Conservation (phyloP, 805 yeast species). For the Saccharomyces jurei region DNA sequence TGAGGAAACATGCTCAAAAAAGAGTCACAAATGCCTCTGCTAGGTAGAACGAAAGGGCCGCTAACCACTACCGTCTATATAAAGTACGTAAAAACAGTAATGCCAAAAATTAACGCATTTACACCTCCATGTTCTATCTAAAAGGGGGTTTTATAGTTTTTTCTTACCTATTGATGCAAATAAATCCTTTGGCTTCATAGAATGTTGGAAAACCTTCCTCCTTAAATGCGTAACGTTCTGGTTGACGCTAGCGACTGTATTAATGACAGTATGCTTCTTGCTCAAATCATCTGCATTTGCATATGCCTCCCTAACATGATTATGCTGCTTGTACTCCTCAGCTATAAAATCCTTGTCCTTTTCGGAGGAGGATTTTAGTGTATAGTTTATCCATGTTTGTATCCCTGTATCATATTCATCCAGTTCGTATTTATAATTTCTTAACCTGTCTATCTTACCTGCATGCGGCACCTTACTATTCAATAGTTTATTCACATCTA, state of each 20-base stretch:
- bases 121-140: neutral
- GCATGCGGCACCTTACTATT: slow-evolving; percentile 16
- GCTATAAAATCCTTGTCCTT: slow-evolving; percentile 27
- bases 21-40: slow-evolving; percentile 38
- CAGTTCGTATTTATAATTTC: slow-evolving; percentile 32
- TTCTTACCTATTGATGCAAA: slow-evolving; percentile 48
- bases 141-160: slow-evolving; percentile 29
- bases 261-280: slow-evolving; percentile 32
- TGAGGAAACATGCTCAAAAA: slow-evolving; percentile 64
- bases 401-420: slow-evolving; percentile 46
- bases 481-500: slow-evolving; percentile 35
- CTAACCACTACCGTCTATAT: neutral
- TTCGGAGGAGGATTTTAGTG: slow-evolving; percentile 24
- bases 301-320: slow-evolving; percentile 57
- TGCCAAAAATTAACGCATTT: neutral
- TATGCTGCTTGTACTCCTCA: slow-evolving; percentile 36
- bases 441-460: slow-evolving; percentile 21
- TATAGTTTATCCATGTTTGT: slow-evolving; percentile 43
- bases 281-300: slow-evolving; percentile 47
- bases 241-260: slow-evolving; percentile 35
- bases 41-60: slow-evolving; percentile 3
- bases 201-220: slow-evolving; percentile 42
- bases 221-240: slow-evolving; percentile 45
- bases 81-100: neutral
- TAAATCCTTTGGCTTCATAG: slow-evolving; percentile 43